Base-by-base conservation (phyloP, 768 basidiomycete species). In the Boletus vermiculosoides region DNA sequence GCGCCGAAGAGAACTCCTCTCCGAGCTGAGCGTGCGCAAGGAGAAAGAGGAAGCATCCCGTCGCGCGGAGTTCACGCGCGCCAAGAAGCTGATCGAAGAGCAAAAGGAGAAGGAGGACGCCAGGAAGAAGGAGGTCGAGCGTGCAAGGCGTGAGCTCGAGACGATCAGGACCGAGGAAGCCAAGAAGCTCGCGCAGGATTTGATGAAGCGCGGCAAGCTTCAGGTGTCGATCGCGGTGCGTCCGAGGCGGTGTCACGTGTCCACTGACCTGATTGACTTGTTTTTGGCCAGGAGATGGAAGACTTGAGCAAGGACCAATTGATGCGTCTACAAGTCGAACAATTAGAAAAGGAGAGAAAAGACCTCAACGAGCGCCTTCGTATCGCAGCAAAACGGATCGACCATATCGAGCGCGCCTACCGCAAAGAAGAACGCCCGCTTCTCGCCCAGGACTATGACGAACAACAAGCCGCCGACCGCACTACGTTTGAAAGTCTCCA, bases 311-410 rank as follows among this genome's bases (percentile, higher is more conserved):
- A 93, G 10, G 88, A 91, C 65, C 84, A 85, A 46, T 83, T 98
- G 59, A 88, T 98, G 72, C 83, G 82, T 31, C 83, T 97, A 63
- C 94, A 97, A 71, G 94, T 97, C 37, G 87, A 93, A 62, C 94
- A 98, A 68, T 80, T 98, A 45, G 97, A 97, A 77, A 97, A 96
- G 76, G 95, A 98, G 76, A 96, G 94, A 80, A 88, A 85, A 65
- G 90, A 94, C 63, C 78, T 92, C 61, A 81, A 80, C 55, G 90
- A 94, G 65, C 83, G 89, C 22, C 80, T 96, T 47, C 87, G 93
- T 23, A 83, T 95, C 61, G 81, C 87, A 44, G 71, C 86, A 37
- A 98, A 98, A 76, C 88, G 94, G 25, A 83, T 98, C 64, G 97
- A 98, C 69, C 96, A 99, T 75, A 71, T 90, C 70, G 96, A 98